Conservation (phyloP, 2,329 filamentous ascomycete genomes). For the Xylariaceae sp. region DNA sequence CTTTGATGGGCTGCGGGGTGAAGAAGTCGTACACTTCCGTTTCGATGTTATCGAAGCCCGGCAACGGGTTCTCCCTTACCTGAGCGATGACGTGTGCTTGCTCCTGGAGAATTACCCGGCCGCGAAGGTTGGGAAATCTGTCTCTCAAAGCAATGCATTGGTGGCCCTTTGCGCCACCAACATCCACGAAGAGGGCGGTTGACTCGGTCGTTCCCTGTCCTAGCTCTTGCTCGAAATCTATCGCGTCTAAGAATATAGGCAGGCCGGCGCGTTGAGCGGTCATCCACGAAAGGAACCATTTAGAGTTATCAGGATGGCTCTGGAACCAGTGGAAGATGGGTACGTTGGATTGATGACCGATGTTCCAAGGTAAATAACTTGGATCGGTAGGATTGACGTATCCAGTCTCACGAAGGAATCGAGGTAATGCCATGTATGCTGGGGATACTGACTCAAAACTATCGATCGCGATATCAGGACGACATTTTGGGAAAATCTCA, state of each 20-base stretch:
- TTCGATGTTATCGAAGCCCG: neutral
- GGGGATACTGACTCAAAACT: conserved; percentile 18
- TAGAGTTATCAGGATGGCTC: conserved; percentile 16
- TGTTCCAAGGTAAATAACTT: conserved; percentile 14
- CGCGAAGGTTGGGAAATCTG: conserved; percentile 18
- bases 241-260: conserved; percentile 19
- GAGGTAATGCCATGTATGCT: conserved; percentile 19
- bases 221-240: conserved; percentile 24
- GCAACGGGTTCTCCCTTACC: conserved; percentile 1
- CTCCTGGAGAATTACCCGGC: conserved; percentile 30
- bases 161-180: conserved; percentile 28
- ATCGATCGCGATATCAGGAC: neutral
- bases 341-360: conserved; percentile 14
- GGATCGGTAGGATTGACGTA: conserved; percentile 17
- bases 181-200: conserved; percentile 28
- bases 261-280: conserved; percentile 19
- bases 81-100: conserved; percentile 17
- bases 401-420: conserved; percentile 22
- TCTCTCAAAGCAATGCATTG: conserved; percentile 22
- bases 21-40: conserved; percentile 33
- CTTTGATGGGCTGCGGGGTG: conserved; percentile 33
- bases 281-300: conserved; percentile 25
- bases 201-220: conserved; percentile 4
- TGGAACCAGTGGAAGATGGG: conserved; percentile 20
- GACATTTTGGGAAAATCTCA: neutral